Evolutionary conservation across 1,139 yeast species (phyloP), one percentile per base, ranked within the genome.

Genomic region (Nakaseomyces sp.): DNA sequence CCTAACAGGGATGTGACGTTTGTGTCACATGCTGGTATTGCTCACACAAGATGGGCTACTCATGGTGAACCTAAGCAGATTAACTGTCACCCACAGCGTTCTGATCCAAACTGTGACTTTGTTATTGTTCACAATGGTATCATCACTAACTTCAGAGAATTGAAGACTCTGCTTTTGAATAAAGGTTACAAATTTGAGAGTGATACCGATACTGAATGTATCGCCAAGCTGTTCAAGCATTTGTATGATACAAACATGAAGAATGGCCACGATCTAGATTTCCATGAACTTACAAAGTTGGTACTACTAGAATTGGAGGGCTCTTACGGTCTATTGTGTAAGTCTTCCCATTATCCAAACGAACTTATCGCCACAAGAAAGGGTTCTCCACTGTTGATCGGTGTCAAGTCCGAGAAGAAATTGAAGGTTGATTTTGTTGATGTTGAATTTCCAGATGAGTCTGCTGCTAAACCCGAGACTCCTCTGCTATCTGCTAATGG

Each of bases 41-140:
- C 98, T 33, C 99, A 93, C 68, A 93, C 99, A 15, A 83, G 99
- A 73, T 93, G 99, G 99, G 98, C 99, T 40, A 93, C 99, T 38
- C 99, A 93, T 67, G 99, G 99, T 67, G 86, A 81, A 58, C 97
- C 97, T 46, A 78, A 77, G 57, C 78, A 74, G 48, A 62, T 69
- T 52, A 93, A 93, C 72, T 91, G 97, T 65, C 99, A 93, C 64
- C 99, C 99, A 43, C 98, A 91, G 64, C 73, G 93, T 56, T 86
- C 96, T 0, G 98, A 87, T 64, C 74, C 75, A 9, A 67, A 69
- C 43, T 83, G 83, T 54, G 95, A 89, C 64, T 93, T 93, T 60
- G 79, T 85, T 32, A 82, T 93, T 51, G 97, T 93, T 43, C 99
- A 93, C 71, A 93, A 93, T 60, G 99, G 99, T 74, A 91, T 93